Percentiles rank a stretch among this genome's conserved stretches.
Conservation (phyloP, 371 early-diverging fungal genomes). For the Batkoa obscura region DNA sequence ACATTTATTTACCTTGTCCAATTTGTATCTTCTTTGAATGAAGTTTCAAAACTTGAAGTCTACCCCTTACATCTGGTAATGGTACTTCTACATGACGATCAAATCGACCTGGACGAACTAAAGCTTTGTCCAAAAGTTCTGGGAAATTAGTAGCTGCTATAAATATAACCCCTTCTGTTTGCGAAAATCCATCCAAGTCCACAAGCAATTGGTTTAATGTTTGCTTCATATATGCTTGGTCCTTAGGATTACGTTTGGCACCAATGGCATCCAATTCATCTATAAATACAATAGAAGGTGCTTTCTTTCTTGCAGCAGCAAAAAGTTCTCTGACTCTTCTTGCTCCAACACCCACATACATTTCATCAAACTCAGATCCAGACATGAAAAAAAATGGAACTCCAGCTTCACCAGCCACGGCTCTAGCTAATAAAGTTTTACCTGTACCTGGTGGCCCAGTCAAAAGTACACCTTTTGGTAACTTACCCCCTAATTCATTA, state of each 20-base stretch:
- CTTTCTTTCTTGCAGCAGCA: slow-evolving; percentile 81
- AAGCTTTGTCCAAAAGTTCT: slow-evolving; percentile 91
- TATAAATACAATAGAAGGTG: slow-evolving; percentile 98
- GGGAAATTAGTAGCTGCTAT: slow-evolving; percentile 99
- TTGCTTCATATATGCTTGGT: slow-evolving; percentile 86
- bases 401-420: slow-evolving; percentile 83
- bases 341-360: slow-evolving; percentile 98
- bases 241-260: slow-evolving; percentile 82
- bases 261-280: slow-evolving; percentile 99
- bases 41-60: slow-evolving; percentile 77
- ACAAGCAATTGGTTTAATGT: slow-evolving; percentile 92
- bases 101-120: slow-evolving; percentile 95
- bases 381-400: slow-evolving; percentile 96
- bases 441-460: slow-evolving; percentile 99
- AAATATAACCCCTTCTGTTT: slow-evolving; percentile 85
- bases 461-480: slow-evolving; percentile 92
- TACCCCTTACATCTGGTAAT: slow-evolving; percentile 89
- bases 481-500: slow-evolving; percentile 78
- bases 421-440: slow-evolving; percentile 75
- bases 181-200: slow-evolving; percentile 90
- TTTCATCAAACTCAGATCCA: slow-evolving; percentile 94
- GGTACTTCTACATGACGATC: slow-evolving; percentile 93
- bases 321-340: slow-evolving; percentile 58
- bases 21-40: slow-evolving; percentile 61
- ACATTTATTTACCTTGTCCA: slow-evolving; percentile 7